Evolutionary conservation across 2,329 filamentous ascomycete genomes (phyloP), one percentile per base, ranked within the genome.

Genomic region (Verticillium isaacii): DNA sequence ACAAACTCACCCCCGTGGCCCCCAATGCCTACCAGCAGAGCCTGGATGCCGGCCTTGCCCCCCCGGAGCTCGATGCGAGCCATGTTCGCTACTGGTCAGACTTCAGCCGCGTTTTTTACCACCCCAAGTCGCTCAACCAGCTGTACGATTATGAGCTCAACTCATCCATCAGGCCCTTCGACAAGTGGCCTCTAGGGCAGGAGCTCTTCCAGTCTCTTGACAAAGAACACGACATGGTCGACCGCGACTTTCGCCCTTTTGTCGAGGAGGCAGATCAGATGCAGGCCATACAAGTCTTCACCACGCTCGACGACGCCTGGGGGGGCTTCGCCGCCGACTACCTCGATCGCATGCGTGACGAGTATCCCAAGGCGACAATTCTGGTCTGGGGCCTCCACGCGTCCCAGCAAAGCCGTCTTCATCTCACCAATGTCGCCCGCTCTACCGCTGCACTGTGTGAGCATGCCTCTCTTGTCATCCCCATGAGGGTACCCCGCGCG

Each of bases 41-140:
- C 66, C 85, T 98, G 3, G 91, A 97, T 67, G 77, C 86, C 34
- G 93, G 92, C 25, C 72, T 84, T 5, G 74, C 84, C 3, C 82
- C 88, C 6, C 85, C 90, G 0, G 77, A 80, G 59, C 82, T 97
- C 23, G 89, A 83, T 1, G 81, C 87, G 1, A 84, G 87, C 7
- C 84, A 85, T 12, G 90, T 98, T n/a, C 86, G 92, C 60, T 98
- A 95, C 77, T 99, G 95, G 94, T 96, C 93, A 36, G 95, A 99
- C 75, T 98, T 93, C 75, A 96, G 92, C 68, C 87, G 92, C 32
- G 85, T 95, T n/a, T 99, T 88, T 75, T 97, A 91, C 72, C 93
- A 98, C 72, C 95, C 95, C 9, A 87, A 86, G 60, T 97, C 93
- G 14, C 85, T 97, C 60, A 82, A 96, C 11, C 93, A 96, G 72